Conservation (phyloP, 1,139 yeast species). For the Taiozyma sp. region DNA sequence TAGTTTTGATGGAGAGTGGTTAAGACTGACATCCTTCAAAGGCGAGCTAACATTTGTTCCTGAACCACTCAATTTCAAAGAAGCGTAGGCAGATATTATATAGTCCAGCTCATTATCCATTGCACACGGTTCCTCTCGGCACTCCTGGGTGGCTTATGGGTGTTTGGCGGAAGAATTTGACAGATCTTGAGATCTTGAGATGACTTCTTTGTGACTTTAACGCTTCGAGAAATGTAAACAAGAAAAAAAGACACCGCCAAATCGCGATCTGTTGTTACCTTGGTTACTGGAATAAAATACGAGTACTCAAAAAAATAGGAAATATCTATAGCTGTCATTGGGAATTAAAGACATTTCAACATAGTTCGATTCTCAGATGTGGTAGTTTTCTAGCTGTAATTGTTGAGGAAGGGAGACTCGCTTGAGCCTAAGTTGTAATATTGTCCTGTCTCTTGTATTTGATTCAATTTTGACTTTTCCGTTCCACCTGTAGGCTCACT, state of each 20-base stretch:
- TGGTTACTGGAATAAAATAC: background rate
- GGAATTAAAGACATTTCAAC: no score
- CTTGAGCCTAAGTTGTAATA: slow-evolving; percentile 11
- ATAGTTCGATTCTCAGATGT: background rate
- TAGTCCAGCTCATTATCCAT: slow-evolving; percentile 21
- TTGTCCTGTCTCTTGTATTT: slow-evolving; percentile 7
- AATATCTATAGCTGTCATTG: background rate
- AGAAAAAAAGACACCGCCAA: background rate
- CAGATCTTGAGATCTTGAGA: background rate
- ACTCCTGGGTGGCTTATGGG: background rate
- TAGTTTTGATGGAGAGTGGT: slow-evolving; percentile 1
- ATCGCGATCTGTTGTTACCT: background rate
- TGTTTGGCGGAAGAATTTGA: background rate
- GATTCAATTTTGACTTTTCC: background rate
- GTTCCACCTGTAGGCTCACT: background rate
- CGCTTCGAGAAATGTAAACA: background rate
- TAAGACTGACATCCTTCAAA: slow-evolving; percentile 4
- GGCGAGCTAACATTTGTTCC: slow-evolving; percentile 13
- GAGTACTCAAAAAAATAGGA: background rate
- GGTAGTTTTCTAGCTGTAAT: slow-evolving; percentile 2
- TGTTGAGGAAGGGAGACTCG: slow-evolving; percentile 15
- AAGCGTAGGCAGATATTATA: slow-evolving; percentile 19
- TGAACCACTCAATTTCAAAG: slow-evolving; percentile 15
- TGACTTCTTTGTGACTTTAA: background rate
- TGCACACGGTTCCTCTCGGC: background rate